Evolutionary conservation across 257 asterid genomes (phyloP).

Genomic region (Solanum habrochaites): DNA sequence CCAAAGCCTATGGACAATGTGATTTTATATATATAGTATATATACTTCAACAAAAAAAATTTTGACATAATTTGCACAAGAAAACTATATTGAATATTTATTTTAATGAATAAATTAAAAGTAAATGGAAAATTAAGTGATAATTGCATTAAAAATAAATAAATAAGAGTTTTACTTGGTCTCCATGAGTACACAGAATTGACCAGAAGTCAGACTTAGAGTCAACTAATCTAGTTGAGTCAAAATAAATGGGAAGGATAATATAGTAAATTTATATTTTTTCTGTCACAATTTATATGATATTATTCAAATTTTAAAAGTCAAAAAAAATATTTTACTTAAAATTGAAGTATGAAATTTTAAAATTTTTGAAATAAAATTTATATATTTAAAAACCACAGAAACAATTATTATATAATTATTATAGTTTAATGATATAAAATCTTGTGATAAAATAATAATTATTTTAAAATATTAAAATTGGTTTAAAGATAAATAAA

Average conservation of each 20-base stretch:
- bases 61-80: too few relatives aligned
- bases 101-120: too few relatives aligned
- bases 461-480: too few relatives aligned
- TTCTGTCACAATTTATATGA: background rate
- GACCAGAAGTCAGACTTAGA: background rate
- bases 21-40: too few relatives aligned
- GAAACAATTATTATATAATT: too few relatives aligned
- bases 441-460: background rate
- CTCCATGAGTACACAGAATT: background rate
- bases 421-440: accelerated
- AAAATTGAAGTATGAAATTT: too few relatives aligned
- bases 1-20: too few relatives aligned
- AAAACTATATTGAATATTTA: too few relatives aligned
- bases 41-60: too few relatives aligned
- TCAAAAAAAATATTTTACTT: accelerated
- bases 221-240: background rate
- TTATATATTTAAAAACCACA: too few relatives aligned
- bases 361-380: too few relatives aligned
- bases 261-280: background rate
- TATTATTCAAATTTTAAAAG: accelerated
- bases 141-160: background rate
- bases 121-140: background rate
- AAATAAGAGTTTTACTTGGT: background rate
- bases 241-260: background rate
- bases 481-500: too few relatives aligned